Evolutionary conservation across 78 protist species (phyloP), one percentile per base, ranked within the genome.

Genomic region (Dictyostelium intermedium): DNA sequence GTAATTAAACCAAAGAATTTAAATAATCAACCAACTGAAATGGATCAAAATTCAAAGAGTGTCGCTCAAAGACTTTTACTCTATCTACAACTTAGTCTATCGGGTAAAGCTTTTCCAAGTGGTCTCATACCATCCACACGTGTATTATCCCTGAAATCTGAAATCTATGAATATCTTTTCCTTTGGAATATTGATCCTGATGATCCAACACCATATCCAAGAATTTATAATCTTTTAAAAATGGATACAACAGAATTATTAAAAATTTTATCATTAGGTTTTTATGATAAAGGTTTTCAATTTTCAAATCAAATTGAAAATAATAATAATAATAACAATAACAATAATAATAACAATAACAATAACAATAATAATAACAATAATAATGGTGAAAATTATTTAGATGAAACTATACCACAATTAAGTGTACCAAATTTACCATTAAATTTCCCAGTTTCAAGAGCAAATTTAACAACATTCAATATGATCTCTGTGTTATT

Each of bases 41-140:
- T 37, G 43, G 69, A 34, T 9, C n/a, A 61, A 11, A 50, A 61
- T 47, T 50, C 47, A 23, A 83, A 41, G 56, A 35, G 25, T n/a
- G 96, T 92, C n/a, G 94, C 95, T 34, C 63, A 95, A 72, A 63
- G 91, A 23, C 37, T 95, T 13, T 35, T 95, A 25, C 37, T 85
- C 0, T 95, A 91, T 81, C 16, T 95, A 11, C 45, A 82, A 61
- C 72, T 47, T 2, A 63, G 87, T 53, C 34, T 95, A 6, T 14
- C 85, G 0, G 97, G 97, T 39, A 83, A 91, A 27, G 66, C 92
- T n/a, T 95, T 74, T 61, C 97, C 97, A 37, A 56, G 35, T 41
- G 97, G 97, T 20, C 25, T 2, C 1, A 74, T 95, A 1, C 63
- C 86, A 41, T 5, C 27, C n/a, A 18, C 47, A 9, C n/a, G 92